phyloP scores from a whole-genome alignment of 352 stramenopile genomes.

The Achlya hypogyna region DNA sequence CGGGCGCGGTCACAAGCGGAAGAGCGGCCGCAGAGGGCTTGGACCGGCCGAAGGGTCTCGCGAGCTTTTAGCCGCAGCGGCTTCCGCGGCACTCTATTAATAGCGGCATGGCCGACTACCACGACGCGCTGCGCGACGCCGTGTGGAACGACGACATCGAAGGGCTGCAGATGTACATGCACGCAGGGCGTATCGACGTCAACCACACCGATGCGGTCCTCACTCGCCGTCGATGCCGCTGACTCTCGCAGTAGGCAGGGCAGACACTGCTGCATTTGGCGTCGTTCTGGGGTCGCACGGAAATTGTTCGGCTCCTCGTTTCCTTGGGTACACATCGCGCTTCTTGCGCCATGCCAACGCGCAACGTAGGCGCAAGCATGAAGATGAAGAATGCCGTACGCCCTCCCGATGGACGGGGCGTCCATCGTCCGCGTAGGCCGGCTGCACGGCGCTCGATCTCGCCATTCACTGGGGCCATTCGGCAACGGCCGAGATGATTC shows the following conservation, averaged over 20 bases:
- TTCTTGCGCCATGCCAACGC: conserved; percentile 21
- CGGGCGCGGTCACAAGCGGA: too few relatives aligned
- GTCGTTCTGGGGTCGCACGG: conserved; percentile 63
- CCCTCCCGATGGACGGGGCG: background rate
- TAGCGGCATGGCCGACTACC: conserved; percentile 21
- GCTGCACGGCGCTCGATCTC: conserved; percentile 57
- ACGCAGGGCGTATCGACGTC: conserved; percentile 26
- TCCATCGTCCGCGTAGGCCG: conserved; percentile 22
- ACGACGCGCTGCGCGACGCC: conserved; percentile 57
- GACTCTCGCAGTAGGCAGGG: conserved; percentile 24
- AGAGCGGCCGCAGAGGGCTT: too few relatives aligned
- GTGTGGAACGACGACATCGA: conserved; percentile 58
- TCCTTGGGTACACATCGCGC: conserved; percentile 1
- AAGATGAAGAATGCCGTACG: conserved; percentile 53
- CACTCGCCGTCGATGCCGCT: background rate
- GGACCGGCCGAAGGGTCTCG: too few relatives aligned
- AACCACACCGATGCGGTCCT: conserved; percentile 52
- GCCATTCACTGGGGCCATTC: conserved; percentile 70
- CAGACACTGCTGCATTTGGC: conserved; percentile 67
- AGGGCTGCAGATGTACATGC: conserved; percentile 37
- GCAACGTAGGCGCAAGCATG: conserved; percentile 36
- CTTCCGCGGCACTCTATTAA: background rate
- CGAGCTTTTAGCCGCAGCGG: background rate
- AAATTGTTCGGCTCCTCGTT: conserved; percentile 45
- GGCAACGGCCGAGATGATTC: conserved; percentile 54